These are phyloP conservation scores for Amanita pallidorosea DNA, from an alignment of 768 basidiomycete species.

Conservation along the genomic window DNA sequence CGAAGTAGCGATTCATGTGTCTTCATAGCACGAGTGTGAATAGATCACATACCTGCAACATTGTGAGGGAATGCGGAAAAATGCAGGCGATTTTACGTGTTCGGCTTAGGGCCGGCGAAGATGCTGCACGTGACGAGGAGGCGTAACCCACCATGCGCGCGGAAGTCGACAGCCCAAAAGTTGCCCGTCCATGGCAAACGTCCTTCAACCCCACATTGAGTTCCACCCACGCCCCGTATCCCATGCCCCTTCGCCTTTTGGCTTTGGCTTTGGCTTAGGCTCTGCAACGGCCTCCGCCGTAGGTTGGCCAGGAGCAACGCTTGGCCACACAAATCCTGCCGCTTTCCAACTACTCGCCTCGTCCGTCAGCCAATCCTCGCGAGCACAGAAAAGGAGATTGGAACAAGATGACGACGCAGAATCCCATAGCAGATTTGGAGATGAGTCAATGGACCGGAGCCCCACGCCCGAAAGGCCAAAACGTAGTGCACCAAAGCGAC, in stretches of 20 bases:
- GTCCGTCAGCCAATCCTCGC: constrained; percentile 30
- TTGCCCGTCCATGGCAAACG: constrained; percentile 51
- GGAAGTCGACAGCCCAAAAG: constrained; percentile 8
- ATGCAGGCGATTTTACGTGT: constrained; percentile 1
- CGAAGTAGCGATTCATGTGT: constrained; percentile 85
- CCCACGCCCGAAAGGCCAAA: constrained; percentile 75
- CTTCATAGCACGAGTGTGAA: constrained; percentile 36
- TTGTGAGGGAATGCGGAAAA: constrained; percentile 7
- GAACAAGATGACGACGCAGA: constrained; percentile 63
- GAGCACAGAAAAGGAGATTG: constrained; percentile 50
- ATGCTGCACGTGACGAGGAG: neutral
- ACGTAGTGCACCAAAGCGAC: constrained; percentile 59
- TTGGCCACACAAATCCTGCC: constrained; percentile 37
- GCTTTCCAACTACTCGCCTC: constrained; percentile 48
- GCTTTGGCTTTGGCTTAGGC: constrained; percentile 62
- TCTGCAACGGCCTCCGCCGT: constrained; percentile 31
- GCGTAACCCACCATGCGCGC: constrained; percentile 1
- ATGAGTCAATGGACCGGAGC: constrained; percentile 77
- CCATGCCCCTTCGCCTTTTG: constrained; percentile 55
- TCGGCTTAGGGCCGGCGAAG: constrained; percentile 27
- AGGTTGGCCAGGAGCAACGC: constrained; percentile 38
- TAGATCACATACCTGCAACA: constrained; percentile 20
- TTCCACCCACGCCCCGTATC: constrained; percentile 49
- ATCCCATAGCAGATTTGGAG: constrained; percentile 24
- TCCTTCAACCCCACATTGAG: constrained; percentile 54